These are phyloP conservation scores for Apostasia shenzhenica DNA, from an alignment of 106 monocot species.

Conservation along the genomic window DNA sequence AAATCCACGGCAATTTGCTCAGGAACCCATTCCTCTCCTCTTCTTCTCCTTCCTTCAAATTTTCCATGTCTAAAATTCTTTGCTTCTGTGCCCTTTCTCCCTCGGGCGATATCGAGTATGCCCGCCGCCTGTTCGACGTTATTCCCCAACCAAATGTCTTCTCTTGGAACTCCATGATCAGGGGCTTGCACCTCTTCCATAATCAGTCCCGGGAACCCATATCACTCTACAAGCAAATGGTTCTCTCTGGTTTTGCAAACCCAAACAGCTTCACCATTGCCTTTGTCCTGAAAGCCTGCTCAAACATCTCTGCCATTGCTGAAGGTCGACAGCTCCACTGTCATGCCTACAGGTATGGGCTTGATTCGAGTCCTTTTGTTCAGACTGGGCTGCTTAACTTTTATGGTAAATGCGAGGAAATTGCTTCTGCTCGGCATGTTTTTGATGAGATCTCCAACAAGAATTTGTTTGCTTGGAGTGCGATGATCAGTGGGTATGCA, in stretches of 20 bases:
- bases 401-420: slow-evolving; percentile 78
- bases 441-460: slow-evolving; percentile 64
- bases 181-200: slow-evolving; percentile 30
- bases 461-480: slow-evolving; percentile 85
- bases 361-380: slow-evolving; percentile 61
- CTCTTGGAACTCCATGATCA: slow-evolving; percentile 69
- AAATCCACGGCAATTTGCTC: slow-evolving; percentile 60
- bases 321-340: slow-evolving; percentile 73
- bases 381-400: slow-evolving; percentile 60
- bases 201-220: slow-evolving; percentile 47
- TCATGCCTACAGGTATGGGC: slow-evolving; percentile 48
- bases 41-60: slow-evolving; percentile 15
- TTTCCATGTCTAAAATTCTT: slow-evolving; percentile 60
- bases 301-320: slow-evolving; percentile 17
- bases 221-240: slow-evolving; percentile 40
- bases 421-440: slow-evolving; percentile 35
- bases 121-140: slow-evolving; percentile 56
- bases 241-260: slow-evolving; percentile 21
- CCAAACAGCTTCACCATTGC: slow-evolving; percentile 81
- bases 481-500: slow-evolving; percentile 86
- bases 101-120: slow-evolving; percentile 45
- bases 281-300: slow-evolving; percentile 72
- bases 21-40: slow-evolving; percentile 15
- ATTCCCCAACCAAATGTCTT: slow-evolving; percentile 67
- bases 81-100: slow-evolving; percentile 37